Conservation (phyloP, 2,329 filamentous ascomycete genomes). For the Pseudogymnoascus destructans region DNA sequence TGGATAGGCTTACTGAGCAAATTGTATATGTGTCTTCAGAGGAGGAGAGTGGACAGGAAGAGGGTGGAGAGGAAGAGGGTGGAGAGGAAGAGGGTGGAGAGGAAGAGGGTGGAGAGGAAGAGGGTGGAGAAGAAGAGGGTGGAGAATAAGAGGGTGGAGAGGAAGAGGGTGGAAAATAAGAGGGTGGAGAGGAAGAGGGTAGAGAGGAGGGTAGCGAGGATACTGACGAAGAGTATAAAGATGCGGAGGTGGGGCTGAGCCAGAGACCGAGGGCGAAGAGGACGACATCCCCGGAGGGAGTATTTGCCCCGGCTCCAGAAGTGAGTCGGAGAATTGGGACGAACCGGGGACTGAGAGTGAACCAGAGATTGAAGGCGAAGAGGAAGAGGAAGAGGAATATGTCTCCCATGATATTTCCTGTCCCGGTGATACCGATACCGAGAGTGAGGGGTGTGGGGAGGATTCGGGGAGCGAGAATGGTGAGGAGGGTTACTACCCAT, state of each 20-base stretch:
- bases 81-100: not conserved
- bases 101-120: not conserved
- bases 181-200: not conserved
- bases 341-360: not conserved
- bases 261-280: conserved; percentile 46
- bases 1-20: not conserved
- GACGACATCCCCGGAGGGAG: conserved; percentile 34
- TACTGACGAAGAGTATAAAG: not conserved
- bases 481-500: too few relatives aligned
- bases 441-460: not conserved
- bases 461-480: not conserved
- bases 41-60: not conserved
- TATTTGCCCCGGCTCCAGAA: not conserved
- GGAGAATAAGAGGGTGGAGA: not conserved
- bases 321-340: conserved; percentile 32
- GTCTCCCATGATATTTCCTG: not conserved
- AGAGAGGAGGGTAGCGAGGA: not conserved
- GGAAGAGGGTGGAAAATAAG: not conserved
- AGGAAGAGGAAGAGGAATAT: not conserved
- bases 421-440: not conserved
- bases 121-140: not conserved
- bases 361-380: not conserved
- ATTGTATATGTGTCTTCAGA: not conserved
- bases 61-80: not conserved
- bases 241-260: conserved; percentile 18